phyloP scores from a whole-genome alignment of 768 basidiomycete species.

The Serendipita sp. region DNA sequence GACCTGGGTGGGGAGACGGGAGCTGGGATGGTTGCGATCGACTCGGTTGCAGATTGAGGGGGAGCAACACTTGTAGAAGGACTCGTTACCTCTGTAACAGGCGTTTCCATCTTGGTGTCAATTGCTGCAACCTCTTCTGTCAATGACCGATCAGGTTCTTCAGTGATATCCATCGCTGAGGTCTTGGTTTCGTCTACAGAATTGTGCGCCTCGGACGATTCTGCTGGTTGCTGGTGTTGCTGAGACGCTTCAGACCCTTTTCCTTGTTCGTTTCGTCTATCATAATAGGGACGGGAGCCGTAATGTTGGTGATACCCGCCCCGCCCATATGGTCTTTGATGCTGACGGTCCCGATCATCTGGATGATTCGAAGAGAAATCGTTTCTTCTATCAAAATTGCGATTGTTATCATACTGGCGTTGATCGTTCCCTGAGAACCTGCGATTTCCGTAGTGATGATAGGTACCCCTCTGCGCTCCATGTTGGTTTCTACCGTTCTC shows the following conservation, averaged over 20 bases:
- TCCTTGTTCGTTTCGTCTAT: background rate
- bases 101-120: background rate
- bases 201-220: background rate
- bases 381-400: background rate
- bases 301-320: background rate
- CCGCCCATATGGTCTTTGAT: background rate
- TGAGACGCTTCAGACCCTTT: background rate
- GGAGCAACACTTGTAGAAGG: background rate
- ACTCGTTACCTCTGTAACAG: background rate
- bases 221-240: background rate
- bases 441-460: background rate
- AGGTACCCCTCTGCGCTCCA: background rate
- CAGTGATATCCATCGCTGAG: background rate
- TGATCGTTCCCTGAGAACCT: background rate
- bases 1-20: background rate
- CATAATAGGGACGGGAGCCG: background rate
- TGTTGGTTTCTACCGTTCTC: background rate
- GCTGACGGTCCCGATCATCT: background rate
- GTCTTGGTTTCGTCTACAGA: background rate
- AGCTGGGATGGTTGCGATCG: background rate
- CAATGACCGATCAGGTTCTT: too few species aligned
- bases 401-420: background rate
- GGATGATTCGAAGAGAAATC: background rate
- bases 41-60: slow-evolving; percentile 1
- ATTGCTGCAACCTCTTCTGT: background rate